phyloP scores from a whole-genome alignment of 2,329 filamentous ascomycete species.

The Penicillium verrucosum region DNA sequence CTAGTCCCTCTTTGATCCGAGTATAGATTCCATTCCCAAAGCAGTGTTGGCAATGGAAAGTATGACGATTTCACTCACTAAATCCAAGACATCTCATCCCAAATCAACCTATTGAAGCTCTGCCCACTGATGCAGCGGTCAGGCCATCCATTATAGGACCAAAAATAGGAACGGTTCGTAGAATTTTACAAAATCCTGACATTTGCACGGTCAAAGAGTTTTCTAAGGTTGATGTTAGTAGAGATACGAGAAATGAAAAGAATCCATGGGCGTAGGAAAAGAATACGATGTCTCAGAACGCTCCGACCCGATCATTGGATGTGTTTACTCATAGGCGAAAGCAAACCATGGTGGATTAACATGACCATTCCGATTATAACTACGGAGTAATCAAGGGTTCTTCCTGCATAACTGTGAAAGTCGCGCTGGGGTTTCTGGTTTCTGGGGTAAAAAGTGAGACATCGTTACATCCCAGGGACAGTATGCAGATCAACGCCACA shows the following conservation, averaged over 20 bases:
- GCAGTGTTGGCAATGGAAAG: not conserved
- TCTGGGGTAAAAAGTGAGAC: constrained; percentile 14
- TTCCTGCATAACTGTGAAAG: not conserved
- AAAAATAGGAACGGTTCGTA: not conserved
- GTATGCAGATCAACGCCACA: constrained; percentile 3
- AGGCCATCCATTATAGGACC: constrained; percentile 8
- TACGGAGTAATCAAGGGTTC: not conserved
- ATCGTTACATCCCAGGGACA: constrained; percentile 21
- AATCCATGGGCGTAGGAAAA: not conserved
- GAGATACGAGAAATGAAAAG: not conserved
- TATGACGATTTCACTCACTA: not conserved
- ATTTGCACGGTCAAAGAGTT: not conserved
- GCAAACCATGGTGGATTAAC: not conserved
- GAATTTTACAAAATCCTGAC: not conserved
- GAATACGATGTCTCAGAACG: constrained; percentile 14
- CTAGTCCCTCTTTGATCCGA: not conserved
- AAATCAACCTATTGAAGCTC: not conserved
- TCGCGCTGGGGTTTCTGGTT: constrained; percentile 3
- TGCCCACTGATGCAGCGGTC: not conserved
- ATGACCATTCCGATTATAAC: not conserved
- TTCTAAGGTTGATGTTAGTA: not conserved
- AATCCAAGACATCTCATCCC: constrained; percentile 8
- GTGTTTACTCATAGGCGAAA: not conserved
- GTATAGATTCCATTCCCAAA: not conserved
- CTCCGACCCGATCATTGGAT: constrained; percentile 5